Evolutionary conservation across 768 basidiomycete species (phyloP), one percentile per base, ranked within the genome.

Genomic region (Hirschioporus abietinus): DNA sequence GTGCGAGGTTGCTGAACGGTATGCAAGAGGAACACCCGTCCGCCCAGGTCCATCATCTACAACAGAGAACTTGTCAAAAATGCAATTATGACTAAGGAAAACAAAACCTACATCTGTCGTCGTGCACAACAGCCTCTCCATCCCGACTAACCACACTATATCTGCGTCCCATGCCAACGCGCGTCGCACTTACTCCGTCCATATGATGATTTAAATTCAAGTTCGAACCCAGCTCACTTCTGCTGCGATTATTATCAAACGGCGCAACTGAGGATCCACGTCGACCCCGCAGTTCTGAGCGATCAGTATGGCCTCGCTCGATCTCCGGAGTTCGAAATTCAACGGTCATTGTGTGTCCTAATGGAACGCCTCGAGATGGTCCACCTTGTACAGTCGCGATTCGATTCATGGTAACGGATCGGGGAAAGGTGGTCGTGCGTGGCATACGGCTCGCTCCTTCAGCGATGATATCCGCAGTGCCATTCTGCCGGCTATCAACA

Each of bases 1-100:
- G 68, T 66, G 69, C 12, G 81, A 73, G 0, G 80, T 80, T 6
- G 76, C 74, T 1, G 77, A 74, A 36, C 81, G 71, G 9, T 61
- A 61, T 9, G 42, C 42, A 52, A 52, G 42, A 20, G 42, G 42
- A 52, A 52, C 42, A 52, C 42, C 42, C 20, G 42, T 5, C 42
- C 15, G 12, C 20, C 42, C 42, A 6, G 42, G 42, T 12, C 15
- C 20, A 52, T 52, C 15, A 20, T 52, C 42, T 52, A 6, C 4
- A 20, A 10, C 5, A 30, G 30, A 30, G 30, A 8, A 30, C 30
- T 30, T 30, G 30, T 30, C 30, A 30, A 8, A 30, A 30, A 52
- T 5, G 42, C 15, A 36, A 7, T 15, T 7, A 36, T 36, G 35
- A 36, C 15, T 36, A 7, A 36, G 35, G 7, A 15, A 36, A 15